Evolutionary conservation across 1,284 basidiomycete genomes (phyloP).

Genomic region (Cutaneotrichosporon cyanovorans): DNA sequence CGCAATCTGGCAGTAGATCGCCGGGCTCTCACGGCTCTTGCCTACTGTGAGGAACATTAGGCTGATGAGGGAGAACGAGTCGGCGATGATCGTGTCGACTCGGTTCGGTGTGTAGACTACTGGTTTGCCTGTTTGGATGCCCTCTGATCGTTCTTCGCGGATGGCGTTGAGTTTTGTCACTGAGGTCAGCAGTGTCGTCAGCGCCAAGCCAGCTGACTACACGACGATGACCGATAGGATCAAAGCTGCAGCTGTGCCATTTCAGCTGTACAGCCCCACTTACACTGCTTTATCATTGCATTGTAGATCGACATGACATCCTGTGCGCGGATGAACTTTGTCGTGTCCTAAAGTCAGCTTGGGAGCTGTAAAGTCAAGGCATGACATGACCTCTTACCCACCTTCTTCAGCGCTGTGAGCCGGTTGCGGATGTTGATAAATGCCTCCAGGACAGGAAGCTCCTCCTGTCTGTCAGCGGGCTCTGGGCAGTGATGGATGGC

Average conservation of each 20-base stretch:
- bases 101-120: constrained; percentile 62
- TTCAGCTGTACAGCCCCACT: constrained; percentile 9
- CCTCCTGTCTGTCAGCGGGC: constrained; percentile 36
- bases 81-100: constrained; percentile 82
- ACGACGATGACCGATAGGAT: too few relatives aligned
- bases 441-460: constrained; percentile 88
- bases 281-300: constrained; percentile 88
- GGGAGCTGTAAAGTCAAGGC: too few relatives aligned
- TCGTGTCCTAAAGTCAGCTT: constrained; percentile 56
- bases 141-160: constrained; percentile 53
- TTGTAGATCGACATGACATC: constrained; percentile 93
- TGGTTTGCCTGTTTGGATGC: constrained; percentile 1
- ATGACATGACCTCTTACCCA: constrained; percentile 26
- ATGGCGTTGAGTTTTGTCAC: constrained; percentile 89
- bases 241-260: background rate
- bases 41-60: constrained; percentile 90
- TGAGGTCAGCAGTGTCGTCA: constrained; percentile 39
- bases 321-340: constrained; percentile 77
- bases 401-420: constrained; percentile 53
- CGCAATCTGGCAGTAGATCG: constrained; percentile 86
- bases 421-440: constrained; percentile 91
- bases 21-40: constrained; percentile 83
- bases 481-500: background rate
- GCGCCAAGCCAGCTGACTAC: background rate
- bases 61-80: constrained; percentile 86